Evolutionary conservation across 2,329 filamentous ascomycete species (phyloP), one percentile per base, ranked within the genome.

Genomic region (Purpureocillium lavendulum): DNA sequence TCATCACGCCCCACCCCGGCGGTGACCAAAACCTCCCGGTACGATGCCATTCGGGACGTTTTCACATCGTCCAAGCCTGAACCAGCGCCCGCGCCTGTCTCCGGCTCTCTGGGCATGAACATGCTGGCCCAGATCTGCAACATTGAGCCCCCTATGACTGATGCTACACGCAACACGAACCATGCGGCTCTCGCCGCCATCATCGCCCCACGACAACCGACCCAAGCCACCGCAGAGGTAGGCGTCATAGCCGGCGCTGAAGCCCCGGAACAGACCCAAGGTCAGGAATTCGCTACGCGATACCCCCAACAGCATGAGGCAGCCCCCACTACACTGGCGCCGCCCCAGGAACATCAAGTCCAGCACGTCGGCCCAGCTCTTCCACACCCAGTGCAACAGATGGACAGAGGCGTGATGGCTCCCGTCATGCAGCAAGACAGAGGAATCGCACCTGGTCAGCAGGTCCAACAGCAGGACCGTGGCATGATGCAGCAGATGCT

Each of bases 41-140:
- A 61, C 37, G 59, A 61, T 44, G 59, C 59, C n/a, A 61, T 61
- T 38, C 57, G 59, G n/a, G 65, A 67, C 41, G 58, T 67, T 24
- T 67, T 67, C 44, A 60, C 60, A 11, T 53, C 60, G 39, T 54
- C 58, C 7, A 60, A 57, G 40, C 59, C 62, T 15, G 46, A 48
- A 5, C 41, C 56, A 13, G 38, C 52, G 10, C 54, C 56, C 2
- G 42, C 49, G 7, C 42, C 47, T 4, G 53, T 57, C 10, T 41
- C 43, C 12, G 51, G 52, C 24, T 43, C 41, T 12, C 40, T 55
- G 24, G 45, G 50, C 16, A 58, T 64, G 30, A 57, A 59, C 41
- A 43, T 60, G 7, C 49, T 64, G 18, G 60, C 61, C 10, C 51
- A 59, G 42, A 38, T 64, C 30, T 63, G 60, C 50, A 54, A 55